Evolutionary conservation across 2,329 filamentous ascomycete species (phyloP).

Genomic region (Lachnellula arida): DNA sequence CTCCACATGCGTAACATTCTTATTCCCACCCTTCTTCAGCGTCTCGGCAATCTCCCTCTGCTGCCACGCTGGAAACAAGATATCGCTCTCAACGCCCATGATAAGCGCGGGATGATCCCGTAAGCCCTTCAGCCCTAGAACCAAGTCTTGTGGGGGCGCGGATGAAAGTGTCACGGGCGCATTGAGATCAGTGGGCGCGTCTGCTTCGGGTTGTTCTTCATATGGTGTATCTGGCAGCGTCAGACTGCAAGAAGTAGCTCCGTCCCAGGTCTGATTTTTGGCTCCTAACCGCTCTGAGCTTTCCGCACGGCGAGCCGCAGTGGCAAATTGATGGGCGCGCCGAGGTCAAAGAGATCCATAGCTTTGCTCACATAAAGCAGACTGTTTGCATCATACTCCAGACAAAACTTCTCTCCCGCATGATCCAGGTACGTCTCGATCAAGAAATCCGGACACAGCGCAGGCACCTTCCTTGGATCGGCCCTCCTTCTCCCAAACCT

Average conservation of each 20-base stretch:
- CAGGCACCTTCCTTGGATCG: constrained; percentile 79
- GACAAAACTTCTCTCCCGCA: constrained; percentile 95
- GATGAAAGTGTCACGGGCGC: constrained; percentile 35
- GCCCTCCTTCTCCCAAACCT: constrained; percentile 85
- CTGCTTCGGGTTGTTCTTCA: constrained; percentile 65
- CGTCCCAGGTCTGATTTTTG: constrained; percentile 28
- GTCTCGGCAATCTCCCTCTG: constrained; percentile 90
- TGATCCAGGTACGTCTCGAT: constrained; percentile 99
- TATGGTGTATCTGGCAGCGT: constrained; percentile 82
- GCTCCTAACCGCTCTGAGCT: constrained; percentile 54
- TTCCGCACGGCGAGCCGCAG: not conserved
- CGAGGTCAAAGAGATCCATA: constrained; percentile 97
- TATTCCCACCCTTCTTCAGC: constrained; percentile 71
- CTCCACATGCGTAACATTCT: constrained; percentile 80
- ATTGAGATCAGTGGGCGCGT: constrained; percentile 34
- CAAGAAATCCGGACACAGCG: constrained; percentile 93
- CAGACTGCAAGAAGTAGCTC: constrained; percentile 60
- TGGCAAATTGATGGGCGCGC: constrained; percentile 57
- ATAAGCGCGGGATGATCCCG: constrained; percentile 78
- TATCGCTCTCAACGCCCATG: constrained; percentile 92
- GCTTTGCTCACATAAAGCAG: constrained; percentile 95
- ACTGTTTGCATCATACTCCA: constrained; percentile 95
- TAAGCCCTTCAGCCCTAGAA: constrained; percentile 67
- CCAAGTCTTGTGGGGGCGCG: constrained; percentile 71
- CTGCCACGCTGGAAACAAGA: constrained; percentile 96